Conservation (phyloP, 176 grass and related monocot genomes). For the Oryza meyeriana region DNA sequence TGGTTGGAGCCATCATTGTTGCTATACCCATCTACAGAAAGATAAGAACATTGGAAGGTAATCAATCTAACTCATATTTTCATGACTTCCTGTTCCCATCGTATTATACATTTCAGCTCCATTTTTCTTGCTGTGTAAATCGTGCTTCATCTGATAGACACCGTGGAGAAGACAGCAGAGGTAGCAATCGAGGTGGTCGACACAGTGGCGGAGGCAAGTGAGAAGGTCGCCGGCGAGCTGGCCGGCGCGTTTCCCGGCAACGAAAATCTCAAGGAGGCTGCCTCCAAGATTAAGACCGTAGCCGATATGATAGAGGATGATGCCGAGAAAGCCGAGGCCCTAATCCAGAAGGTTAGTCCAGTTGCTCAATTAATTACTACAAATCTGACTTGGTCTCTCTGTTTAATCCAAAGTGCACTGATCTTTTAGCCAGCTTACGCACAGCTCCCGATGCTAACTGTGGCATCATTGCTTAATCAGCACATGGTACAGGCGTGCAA, state of each 20-base stretch:
- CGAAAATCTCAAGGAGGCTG: slow-evolving; percentile 32
- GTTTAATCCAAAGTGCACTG: slow-evolving; percentile 6
- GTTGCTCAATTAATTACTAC: neutral
- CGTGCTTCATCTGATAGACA: slow-evolving; percentile 15
- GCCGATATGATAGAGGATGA: slow-evolving; percentile 47
- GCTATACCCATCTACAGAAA: slow-evolving; percentile 55
- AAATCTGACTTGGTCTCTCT: neutral
- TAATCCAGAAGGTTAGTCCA: slow-evolving; percentile 49
- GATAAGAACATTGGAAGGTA: slow-evolving; percentile 49
- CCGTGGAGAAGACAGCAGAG: slow-evolving; percentile 56
- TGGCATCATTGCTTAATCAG: neutral
- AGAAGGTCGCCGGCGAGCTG: slow-evolving; percentile 53
- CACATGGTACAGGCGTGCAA: slow-evolving; percentile 15
- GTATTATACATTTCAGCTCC: neutral
- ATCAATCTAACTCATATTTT: neutral
- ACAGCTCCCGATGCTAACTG: neutral
- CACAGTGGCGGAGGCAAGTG: slow-evolving; percentile 55
- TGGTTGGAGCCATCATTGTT: slow-evolving; percentile 37
- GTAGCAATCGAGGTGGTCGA: slow-evolving; percentile 44
- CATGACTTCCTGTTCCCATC: neutral
- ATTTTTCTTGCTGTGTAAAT: neutral
- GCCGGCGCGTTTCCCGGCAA: slow-evolving; percentile 47
- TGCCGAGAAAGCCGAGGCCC: slow-evolving; percentile 49
- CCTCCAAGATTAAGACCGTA: slow-evolving; percentile 51
- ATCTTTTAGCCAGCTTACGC: neutral